Conservation (phyloP, 2,329 filamentous ascomycete species). For the Trichoderma hamatum region DNA sequence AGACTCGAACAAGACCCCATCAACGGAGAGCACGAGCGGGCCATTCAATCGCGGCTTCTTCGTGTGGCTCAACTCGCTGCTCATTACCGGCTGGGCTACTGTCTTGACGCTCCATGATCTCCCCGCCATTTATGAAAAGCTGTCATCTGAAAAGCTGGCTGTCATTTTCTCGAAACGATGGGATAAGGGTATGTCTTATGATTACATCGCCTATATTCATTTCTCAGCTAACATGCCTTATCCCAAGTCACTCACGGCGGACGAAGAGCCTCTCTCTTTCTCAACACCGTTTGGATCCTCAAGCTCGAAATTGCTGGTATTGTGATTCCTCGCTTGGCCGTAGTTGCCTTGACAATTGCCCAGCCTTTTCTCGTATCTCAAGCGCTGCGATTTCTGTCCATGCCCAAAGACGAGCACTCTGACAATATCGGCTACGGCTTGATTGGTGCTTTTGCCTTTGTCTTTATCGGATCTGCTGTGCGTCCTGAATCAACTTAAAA, state of each 20-base stretch:
- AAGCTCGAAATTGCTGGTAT: conserved; percentile 39
- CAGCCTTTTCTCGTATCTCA: conserved; percentile 39
- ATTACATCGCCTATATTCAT: rapidly evolving
- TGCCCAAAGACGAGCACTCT: conserved; percentile 33
- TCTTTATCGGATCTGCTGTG: conserved; percentile 40
- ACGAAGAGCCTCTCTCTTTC: conserved; percentile 35
- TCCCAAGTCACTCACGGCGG: conserved; percentile 26
- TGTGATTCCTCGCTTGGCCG: conserved; percentile 35
- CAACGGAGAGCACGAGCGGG: conserved; percentile 54
- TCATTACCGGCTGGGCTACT: conserved; percentile 51
- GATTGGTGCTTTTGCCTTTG: conserved; percentile 39
- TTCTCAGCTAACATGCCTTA: not conserved
- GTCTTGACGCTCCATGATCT: conserved; percentile 36
- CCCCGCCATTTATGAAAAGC: conserved; percentile 38
- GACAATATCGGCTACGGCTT: conserved; percentile 39
- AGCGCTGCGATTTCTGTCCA: conserved; percentile 35
- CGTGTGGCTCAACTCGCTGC: conserved; percentile 46
- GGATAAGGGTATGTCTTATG: conserved; percentile 31
- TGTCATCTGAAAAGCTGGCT: conserved; percentile 37
- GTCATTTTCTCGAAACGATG: conserved; percentile 33
- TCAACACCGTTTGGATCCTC: conserved; percentile 33
- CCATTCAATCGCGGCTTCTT: conserved; percentile 40
- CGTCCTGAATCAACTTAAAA: conserved; percentile 21
- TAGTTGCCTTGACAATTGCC: conserved; percentile 38
- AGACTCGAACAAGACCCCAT: conserved; percentile 46